A percentile compares a stretch with the other conserved stretches of the same genome.
Conservation (phyloP, 176 grass and related monocot species). For the Musa beccarii region DNA sequence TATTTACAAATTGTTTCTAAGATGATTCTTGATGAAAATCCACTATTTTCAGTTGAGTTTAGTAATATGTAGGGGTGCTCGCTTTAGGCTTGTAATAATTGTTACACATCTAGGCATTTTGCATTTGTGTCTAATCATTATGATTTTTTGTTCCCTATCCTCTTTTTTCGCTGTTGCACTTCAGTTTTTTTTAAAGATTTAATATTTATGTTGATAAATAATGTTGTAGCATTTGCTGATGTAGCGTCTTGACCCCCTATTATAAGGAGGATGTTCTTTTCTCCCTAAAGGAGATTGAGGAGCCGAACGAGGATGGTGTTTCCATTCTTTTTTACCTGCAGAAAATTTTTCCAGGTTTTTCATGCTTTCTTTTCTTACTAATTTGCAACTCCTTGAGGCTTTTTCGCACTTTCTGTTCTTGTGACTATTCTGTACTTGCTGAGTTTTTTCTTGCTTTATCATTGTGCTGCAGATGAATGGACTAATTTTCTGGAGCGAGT, state of each 20-base stretch:
- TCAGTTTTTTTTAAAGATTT: neutral
- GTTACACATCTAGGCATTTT: neutral
- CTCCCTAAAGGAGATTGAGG: constrained; percentile 51
- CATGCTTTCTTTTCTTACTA: constrained; percentile 9
- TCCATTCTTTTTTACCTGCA: constrained; percentile 97
- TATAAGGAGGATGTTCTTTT: constrained; percentile 91
- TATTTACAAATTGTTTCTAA: no score
- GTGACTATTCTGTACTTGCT: constrained; percentile 5
- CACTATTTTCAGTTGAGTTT: no score
- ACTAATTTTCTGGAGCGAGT: constrained; percentile 77
- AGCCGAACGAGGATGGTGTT: constrained; percentile 89
- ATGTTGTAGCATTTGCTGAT: constrained; percentile 14
- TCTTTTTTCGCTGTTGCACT: neutral
- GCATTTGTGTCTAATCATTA: neutral
- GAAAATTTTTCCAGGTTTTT: constrained; percentile 90
- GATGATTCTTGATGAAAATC: no score
- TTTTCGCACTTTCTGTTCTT: constrained; percentile 2
- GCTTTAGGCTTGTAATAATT: no score
- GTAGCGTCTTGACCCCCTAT: constrained; percentile 94
- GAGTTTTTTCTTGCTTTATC: neutral
- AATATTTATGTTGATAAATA: neutral
- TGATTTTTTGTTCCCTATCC: neutral
- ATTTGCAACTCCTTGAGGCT: neutral
- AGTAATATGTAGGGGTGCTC: no score
- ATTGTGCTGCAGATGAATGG: constrained; percentile 78